phyloP scores from a whole-genome alignment of 495 filamentous ascomycete species.

The Hypomontagnella submonticulosa region DNA sequence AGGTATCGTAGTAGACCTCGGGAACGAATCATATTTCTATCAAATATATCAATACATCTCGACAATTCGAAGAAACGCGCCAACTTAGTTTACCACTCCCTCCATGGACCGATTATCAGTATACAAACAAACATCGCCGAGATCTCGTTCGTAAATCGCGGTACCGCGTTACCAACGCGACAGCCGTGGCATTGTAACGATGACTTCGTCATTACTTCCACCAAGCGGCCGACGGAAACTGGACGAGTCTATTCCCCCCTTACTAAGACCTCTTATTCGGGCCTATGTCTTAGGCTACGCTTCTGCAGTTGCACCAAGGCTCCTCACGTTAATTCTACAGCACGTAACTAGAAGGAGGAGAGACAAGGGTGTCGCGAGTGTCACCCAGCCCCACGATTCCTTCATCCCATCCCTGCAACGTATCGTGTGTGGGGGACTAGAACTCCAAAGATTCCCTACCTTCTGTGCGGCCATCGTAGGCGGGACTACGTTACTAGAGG shows the following conservation, averaged over 20 bases:
- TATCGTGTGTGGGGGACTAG: conserved; percentile 59
- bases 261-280: conserved; percentile 70
- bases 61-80: background rate
- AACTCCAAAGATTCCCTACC: conserved; percentile 75
- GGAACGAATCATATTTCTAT: conserved; percentile 11
- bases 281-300: conserved; percentile 82
- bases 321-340: conserved; percentile 67
- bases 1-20: conserved; percentile 20
- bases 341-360: conserved; percentile 56
- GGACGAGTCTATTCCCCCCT: conserved; percentile 53
- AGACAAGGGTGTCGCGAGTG: conserved; percentile 55
- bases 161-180: conserved; percentile 34
- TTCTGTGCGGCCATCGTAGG: conserved; percentile 83
- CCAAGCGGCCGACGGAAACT: conserved; percentile 43
- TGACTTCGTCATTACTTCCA: conserved; percentile 37
- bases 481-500: conserved; percentile 79
- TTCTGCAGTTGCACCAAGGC: conserved; percentile 73
- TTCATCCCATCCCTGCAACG: conserved; percentile 55
- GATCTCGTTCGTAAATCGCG: conserved; percentile 24
- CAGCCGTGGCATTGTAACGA: conserved; percentile 28
- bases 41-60: conserved; percentile 3
- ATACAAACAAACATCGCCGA: conserved; percentile 10
- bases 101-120: conserved; percentile 16
- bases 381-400: conserved; percentile 45
- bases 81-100: background rate